A percentile compares a stretch with the other conserved stretches of the same genome.
phyloP scores from a whole-genome alignment of 106 monocot genomes.

The Ottelia alismoides region DNA sequence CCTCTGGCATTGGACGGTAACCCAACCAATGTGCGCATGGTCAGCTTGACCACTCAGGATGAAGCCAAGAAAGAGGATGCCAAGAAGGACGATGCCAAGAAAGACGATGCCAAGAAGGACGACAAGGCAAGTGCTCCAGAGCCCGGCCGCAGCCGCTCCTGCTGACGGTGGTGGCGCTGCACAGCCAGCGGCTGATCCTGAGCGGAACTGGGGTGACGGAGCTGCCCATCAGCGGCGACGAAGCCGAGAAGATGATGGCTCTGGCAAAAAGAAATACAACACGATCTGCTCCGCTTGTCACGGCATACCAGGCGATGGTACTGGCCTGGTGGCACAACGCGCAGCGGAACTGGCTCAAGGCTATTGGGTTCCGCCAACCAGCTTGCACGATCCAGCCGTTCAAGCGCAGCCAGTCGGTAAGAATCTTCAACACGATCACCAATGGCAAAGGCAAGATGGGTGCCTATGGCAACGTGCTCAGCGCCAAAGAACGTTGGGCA shows the following conservation, averaged over 20 bases:
- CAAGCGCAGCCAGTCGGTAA: neutral
- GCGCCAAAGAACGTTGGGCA: neutral
- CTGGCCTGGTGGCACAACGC: neutral
- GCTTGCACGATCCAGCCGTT: neutral
- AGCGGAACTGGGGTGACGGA: too few relatives aligned
- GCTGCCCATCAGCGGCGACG: too few relatives aligned
- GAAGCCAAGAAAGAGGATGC: too few relatives aligned
- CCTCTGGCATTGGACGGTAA: too few relatives aligned
- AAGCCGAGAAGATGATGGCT: neutral
- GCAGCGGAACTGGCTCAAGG: neutral
- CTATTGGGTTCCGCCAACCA: neutral
- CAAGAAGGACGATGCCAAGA: too few relatives aligned
- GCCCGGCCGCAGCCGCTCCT: too few relatives aligned
- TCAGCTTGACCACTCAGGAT: too few relatives aligned
- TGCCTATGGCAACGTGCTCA: neutral
- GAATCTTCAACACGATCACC: neutral
- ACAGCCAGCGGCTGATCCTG: too few relatives aligned
- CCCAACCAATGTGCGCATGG: too few relatives aligned
- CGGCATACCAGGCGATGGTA: neutral
- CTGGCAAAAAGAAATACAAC: neutral
- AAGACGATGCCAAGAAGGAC: neutral
- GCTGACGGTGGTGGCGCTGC: too few relatives aligned
- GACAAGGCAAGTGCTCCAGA: too few relatives aligned
- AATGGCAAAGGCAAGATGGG: neutral
- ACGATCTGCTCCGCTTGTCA: neutral